Evolutionary conservation across 257 asterid genomes (phyloP), one percentile per base, ranked within the genome.

Genomic region (Buddleja alternifolia): DNA sequence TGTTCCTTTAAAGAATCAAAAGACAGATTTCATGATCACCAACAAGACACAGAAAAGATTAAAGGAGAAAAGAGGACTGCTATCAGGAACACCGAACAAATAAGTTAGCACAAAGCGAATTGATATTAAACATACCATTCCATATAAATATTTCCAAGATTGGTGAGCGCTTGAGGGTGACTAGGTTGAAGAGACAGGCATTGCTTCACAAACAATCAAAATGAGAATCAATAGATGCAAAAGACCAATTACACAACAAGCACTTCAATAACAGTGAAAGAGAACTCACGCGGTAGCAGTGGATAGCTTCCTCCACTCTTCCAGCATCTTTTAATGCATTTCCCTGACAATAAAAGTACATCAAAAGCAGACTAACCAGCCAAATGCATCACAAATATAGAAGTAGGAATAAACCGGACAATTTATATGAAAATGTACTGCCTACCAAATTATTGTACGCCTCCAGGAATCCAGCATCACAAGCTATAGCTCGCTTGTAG

Each of bases 151-250:
- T 91, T 94, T 63, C 99, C 99, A 77, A 94, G 96, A 83, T 91
- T 94, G 39, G 98, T 88, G 36, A 89, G 96, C 25, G 99, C 99
- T 80, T 94, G 99, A 10, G 99, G 99, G 72, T 94, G 99, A 63
- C 78, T 91, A 44, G 98, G 94, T 74, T 91, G 98, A 76, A 94
- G 89, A 71, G 95, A 69, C 73, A 94, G 81, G 84, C 99, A 94
- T 91, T 94, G 97, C 99, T 94, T 76, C 82, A 78, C 19, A 66
- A 44, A 56, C 40, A 69, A 75, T 82, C 25, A 71, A 23, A 40
- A 47, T 20, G 46, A 39, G n/a, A 46, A 75, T 78, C 53, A 77
- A 67, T 52, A 55, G 66, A 46, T 44, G 29, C n/a, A 20, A 56
- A 42, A 61, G 21, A 72, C 36, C 34, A 69, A 11, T 66, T 40